Evolutionary conservation across 331 rosid genomes (phyloP).

Genomic region (Erythrophleum ivorense): DNA sequence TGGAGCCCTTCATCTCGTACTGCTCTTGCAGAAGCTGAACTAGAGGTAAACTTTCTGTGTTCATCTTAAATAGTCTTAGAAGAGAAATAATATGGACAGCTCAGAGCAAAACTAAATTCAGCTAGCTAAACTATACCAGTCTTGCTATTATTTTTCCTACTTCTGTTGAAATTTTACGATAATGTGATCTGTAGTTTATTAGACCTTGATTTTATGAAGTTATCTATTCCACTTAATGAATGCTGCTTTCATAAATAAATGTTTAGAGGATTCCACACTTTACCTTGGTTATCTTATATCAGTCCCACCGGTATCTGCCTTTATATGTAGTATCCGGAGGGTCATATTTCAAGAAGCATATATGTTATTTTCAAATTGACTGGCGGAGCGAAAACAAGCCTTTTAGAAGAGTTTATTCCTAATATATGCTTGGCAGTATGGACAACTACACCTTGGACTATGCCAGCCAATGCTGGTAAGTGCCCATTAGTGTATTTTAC

Average conservation of each 20-base stretch:
- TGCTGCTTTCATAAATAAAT: background rate
- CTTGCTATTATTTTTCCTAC: too few species aligned
- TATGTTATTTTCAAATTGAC: constrained; percentile 75
- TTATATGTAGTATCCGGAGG: constrained; percentile 63
- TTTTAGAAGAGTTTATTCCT: constrained; percentile 70
- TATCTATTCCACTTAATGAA: too few species aligned
- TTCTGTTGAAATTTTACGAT: too few species aligned
- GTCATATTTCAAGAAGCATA: constrained; percentile 85
- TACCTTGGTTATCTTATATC: constrained; percentile 25
- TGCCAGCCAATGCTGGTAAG: constrained; percentile 95
- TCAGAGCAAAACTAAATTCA: too few species aligned
- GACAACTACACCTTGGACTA: constrained; percentile 97
- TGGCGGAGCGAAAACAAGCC: constrained; percentile 51
- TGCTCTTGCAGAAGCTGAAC: constrained; percentile 98
- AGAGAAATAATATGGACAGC: background rate
- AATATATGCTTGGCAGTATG: constrained; percentile 84
- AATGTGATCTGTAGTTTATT: too few species aligned
- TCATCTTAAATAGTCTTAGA: background rate
- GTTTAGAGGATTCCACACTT: too few species aligned
- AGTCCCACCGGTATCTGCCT: too few species aligned
- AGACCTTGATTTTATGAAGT: too few species aligned
- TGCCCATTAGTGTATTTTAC: constrained; percentile 38
- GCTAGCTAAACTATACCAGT: too few species aligned
- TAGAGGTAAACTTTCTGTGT: constrained; percentile 68
- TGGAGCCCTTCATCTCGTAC: constrained; percentile 98